Evolutionary conservation across 306 rosid species (phyloP).

Genomic region (Geum urbanum): DNA sequence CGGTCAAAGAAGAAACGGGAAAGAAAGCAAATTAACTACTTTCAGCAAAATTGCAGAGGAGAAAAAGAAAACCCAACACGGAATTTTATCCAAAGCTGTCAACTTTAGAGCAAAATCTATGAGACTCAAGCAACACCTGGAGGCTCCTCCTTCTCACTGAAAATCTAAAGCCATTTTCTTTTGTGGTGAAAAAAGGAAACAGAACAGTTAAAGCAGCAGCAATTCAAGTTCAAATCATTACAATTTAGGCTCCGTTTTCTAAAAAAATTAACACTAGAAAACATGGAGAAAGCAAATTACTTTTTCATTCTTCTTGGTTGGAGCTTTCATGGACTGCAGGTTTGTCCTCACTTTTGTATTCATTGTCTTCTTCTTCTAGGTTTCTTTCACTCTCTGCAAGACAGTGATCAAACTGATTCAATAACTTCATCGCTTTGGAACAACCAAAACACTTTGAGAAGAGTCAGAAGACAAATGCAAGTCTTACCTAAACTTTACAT

Average conservation of each 20-base stretch:
- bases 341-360: conserved; percentile 40
- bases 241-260: conserved; percentile 33
- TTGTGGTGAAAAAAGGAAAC: conserved; percentile 28
- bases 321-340: conserved; percentile 45
- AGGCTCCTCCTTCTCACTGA: conserved; percentile 4
- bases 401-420: conserved; percentile 22
- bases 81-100: conserved; percentile 12
- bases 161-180: conserved; percentile 28
- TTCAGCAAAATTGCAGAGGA: conserved; percentile 17
- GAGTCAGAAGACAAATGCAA: background rate
- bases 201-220: conserved; percentile 18
- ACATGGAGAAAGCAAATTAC: conserved; percentile 35
- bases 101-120: conserved; percentile 15
- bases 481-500: conserved; percentile 6
- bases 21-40: background rate
- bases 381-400: conserved; percentile 33
- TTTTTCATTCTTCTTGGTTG: conserved; percentile 45
- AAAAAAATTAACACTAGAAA: conserved; percentile 14
- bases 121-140: conserved; percentile 25
- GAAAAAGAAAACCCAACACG: conserved; percentile 11
- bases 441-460: background rate
- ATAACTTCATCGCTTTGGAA: conserved; percentile 15
- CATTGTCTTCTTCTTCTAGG: conserved; percentile 35
- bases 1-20: conserved; percentile 4
- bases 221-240: background rate